Evolutionary conservation across 164 flowering plant genomes (phyloP).

Genomic region (Umbilicus rupestris): DNA sequence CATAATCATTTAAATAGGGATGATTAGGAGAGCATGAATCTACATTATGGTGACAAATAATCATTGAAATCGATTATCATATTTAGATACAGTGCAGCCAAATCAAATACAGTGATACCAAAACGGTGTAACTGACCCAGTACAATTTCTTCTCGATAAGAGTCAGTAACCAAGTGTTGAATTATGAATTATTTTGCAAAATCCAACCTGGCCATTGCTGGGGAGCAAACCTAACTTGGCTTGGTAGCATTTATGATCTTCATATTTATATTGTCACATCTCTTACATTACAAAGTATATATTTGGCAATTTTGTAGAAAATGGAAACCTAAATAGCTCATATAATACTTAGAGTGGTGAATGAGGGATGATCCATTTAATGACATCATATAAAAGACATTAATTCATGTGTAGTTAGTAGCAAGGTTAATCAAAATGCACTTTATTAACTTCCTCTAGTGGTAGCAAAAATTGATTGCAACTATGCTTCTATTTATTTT

Average conservation of each 20-base stretch:
- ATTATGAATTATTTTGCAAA: too few relatives aligned
- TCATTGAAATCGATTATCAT: too few relatives aligned
- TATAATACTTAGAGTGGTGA: neutral
- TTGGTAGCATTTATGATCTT: neutral
- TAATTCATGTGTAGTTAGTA: neutral
- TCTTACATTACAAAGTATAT: neutral
- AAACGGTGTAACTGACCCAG: too few relatives aligned
- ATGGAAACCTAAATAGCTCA: neutral
- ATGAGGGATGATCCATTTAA: constrained; percentile 2
- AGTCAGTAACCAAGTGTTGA: too few relatives aligned
- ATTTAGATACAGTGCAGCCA: too few relatives aligned
- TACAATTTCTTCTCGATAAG: too few relatives aligned
- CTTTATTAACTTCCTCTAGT: neutral
- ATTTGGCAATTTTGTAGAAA: neutral
- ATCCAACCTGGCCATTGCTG: neutral
- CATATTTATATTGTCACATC: neutral
- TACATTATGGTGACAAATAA: too few relatives aligned
- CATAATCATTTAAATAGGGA: too few relatives aligned
- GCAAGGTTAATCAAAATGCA: constrained; percentile 3
- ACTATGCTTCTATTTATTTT: neutral
- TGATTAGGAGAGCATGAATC: too few relatives aligned
- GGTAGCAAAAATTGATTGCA: neutral
- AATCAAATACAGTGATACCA: too few relatives aligned
- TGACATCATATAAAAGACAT: constrained; percentile 2
- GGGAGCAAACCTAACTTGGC: constrained; percentile 1